Evolutionary conservation across 768 basidiomycete species (phyloP).

Genomic region (Hemileccinum impolitum): DNA sequence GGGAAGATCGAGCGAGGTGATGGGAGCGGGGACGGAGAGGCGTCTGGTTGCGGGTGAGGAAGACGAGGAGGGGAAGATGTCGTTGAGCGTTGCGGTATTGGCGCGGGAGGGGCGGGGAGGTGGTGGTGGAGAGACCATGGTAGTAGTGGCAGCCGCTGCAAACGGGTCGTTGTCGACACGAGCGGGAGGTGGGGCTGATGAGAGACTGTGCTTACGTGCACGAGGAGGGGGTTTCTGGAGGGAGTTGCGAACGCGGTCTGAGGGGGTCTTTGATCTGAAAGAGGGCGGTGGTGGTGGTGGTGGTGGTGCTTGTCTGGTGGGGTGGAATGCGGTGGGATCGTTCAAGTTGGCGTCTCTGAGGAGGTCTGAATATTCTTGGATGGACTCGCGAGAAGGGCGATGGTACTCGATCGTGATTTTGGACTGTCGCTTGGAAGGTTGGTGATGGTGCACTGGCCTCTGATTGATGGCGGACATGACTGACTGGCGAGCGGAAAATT

Average conservation of each 20-base stretch:
- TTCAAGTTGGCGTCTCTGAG: slow-evolving; percentile 53
- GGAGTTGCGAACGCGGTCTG: slow-evolving; percentile 44
- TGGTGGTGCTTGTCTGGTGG: slow-evolving; percentile 45
- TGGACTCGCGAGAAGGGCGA: slow-evolving; percentile 68
- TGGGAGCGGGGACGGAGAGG: slow-evolving; percentile 45
- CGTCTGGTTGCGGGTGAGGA: slow-evolving; percentile 45
- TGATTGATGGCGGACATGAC: slow-evolving; percentile 48
- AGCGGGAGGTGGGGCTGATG: slow-evolving; percentile 31
- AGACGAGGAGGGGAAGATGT: slow-evolving; percentile 53
- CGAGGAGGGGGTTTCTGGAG: slow-evolving; percentile 62
- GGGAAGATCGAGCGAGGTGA: slow-evolving; percentile 17
- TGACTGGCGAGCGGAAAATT: no score
- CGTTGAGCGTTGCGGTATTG: slow-evolving; percentile 78
- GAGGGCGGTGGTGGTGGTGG: slow-evolving; percentile 37
- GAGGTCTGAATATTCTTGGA: slow-evolving; percentile 75
- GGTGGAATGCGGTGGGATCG: slow-evolving; percentile 33
- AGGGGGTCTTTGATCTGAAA: slow-evolving; percentile 29
- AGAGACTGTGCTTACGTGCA: slow-evolving; percentile 51
- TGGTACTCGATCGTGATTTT: slow-evolving; percentile 76
- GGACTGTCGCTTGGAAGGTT: slow-evolving; percentile 35
- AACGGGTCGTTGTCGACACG: slow-evolving; percentile 58
- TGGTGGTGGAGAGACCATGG: slow-evolving; percentile 56
- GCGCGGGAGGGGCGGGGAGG: slow-evolving; percentile 81
- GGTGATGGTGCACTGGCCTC: slow-evolving; percentile 34
- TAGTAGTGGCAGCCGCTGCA: slow-evolving; percentile 36